Evolutionary conservation across 176 grass and related monocot genomes (phyloP), one percentile per base, ranked within the genome.

Genomic region (Pharus latifolius): DNA sequence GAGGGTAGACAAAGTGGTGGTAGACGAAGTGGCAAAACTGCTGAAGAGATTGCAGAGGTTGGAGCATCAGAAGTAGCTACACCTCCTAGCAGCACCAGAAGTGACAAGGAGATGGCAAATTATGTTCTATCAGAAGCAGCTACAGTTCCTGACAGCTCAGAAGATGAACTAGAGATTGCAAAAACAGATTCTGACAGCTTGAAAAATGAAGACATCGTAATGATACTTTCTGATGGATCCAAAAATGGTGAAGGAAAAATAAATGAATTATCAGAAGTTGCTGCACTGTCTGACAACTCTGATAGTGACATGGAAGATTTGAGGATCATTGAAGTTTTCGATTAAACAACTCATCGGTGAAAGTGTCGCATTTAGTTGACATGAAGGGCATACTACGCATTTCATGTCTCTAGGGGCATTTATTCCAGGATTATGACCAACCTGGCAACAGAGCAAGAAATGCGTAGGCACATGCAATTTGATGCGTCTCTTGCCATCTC

Each of bases 111-210:
- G 0, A 44, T 60, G 3, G 3, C 3, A 30, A 45, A 20, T 2
- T 47, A 35, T 68, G 61, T 66, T 84, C 27, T 79, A 19, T 60
- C 68, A n/a, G 69, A 67, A 66, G 68, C 60, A 66, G 68, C 19
- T 59, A 34, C 50, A 3, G n/a, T 66, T 56, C 67, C 52, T 23
- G 82, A 53, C 23, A 37, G 16, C 3, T 0, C 23, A 8, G 28
- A 83, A 13, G 65, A 47, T 15, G 33, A 73, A 19, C 47, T 54
- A 50, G 38, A 34, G 9, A 4, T 17, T 0, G 30, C 55, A 10
- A 72, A 72, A 63, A 13, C 32, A 43, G 60, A 31, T 37, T 35
- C 27, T 48, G 63, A 19, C 28, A 28, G 46, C 46, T 70, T 64
- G 35, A 61, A 63, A 44, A 20, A 44, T 18, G 61, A 69, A 75